A percentile compares a stretch with the other conserved stretches of the same genome.
Evolutionary conservation across 352 stramenopile genomes (phyloP).

Genomic region (Phytophthora litchii): DNA sequence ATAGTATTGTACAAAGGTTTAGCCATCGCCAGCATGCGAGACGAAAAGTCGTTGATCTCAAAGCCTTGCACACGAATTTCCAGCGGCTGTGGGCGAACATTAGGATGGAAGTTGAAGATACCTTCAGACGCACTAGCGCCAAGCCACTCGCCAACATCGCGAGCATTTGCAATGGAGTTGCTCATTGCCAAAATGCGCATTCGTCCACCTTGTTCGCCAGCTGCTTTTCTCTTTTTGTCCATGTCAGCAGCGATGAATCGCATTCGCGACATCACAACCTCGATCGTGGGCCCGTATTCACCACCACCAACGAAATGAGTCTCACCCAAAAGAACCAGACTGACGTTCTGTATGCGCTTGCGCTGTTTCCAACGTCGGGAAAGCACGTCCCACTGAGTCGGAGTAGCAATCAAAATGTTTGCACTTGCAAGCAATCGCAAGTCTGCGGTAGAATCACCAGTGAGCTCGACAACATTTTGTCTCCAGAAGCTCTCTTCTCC

Average conservation of each 20-base stretch:
- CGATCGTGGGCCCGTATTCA: constrained; percentile 92
- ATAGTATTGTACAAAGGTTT: constrained; percentile 98
- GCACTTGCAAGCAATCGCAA: constrained; percentile 90
- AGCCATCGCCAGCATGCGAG: constrained; percentile 97
- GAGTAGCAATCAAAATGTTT: constrained; percentile 95
- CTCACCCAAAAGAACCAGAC: constrained; percentile 97
- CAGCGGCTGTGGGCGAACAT: constrained; percentile 95
- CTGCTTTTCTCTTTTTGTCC: constrained; percentile 70
- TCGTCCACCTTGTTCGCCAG: constrained; percentile 34
- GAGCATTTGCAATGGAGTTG: constrained; percentile 97
- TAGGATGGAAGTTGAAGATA: constrained; percentile 78
- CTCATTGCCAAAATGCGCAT: constrained; percentile 96
- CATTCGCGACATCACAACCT: constrained; percentile 98
- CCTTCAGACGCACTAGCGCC: constrained; percentile 91
- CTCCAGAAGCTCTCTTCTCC: constrained; percentile 77
- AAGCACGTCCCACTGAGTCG: constrained; percentile 96
- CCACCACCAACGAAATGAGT: constrained; percentile 96
- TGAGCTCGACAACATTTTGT: constrained; percentile 92
- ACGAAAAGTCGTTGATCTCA: constrained; percentile 97
- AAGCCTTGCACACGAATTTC: constrained; percentile 98
- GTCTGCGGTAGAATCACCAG: constrained; percentile 94
- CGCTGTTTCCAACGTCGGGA: constrained; percentile 97
- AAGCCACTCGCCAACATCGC: constrained; percentile 98
- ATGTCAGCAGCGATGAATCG: constrained; percentile 95
- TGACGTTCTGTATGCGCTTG: constrained; percentile 95